These are phyloP conservation scores for Closterium sp. DNA, from an alignment of 139 green algal species.

Conservation along the genomic window DNA sequence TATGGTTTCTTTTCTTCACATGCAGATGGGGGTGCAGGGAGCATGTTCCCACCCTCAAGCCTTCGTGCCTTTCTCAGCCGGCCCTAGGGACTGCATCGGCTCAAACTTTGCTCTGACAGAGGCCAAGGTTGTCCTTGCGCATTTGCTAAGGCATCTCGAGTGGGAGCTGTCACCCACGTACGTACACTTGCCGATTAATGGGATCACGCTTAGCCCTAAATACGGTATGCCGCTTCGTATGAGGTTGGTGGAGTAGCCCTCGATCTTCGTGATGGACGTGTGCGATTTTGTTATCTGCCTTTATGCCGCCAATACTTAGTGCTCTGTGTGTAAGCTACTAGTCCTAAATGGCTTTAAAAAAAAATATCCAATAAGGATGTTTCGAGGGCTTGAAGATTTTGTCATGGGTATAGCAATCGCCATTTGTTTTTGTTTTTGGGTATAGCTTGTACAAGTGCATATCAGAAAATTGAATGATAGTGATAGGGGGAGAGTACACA, in stretches of 20 bases:
- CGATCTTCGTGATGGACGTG: no score
- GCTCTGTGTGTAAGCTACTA: no score
- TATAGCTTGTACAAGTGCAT: no score
- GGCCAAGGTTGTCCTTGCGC: constrained; percentile 70
- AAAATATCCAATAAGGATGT: no score
- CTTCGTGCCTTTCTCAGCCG: constrained; percentile 80
- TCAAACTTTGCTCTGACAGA: constrained; percentile 94
- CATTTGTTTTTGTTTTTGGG: no score
- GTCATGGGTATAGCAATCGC: no score
- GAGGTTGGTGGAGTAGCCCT: neutral
- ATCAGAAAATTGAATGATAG: no score
- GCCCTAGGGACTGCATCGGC: constrained; percentile 80
- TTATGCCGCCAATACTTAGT: no score
- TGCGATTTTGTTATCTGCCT: no score
- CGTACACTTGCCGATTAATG: neutral
- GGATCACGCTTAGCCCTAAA: constrained; percentile 35
- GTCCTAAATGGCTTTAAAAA: no score
- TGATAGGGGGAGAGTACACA: no score
- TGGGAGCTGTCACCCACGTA: constrained; percentile 46
- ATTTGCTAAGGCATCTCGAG: constrained; percentile 77
- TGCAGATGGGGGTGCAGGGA: neutral
- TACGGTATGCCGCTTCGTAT: constrained; percentile 29
- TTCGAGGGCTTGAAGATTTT: no score
- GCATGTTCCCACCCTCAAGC: neutral
- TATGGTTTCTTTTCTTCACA: neutral